Evolutionary conservation across 2,329 filamentous ascomycete genomes (phyloP).

Genomic region (Beauveria sp.): DNA sequence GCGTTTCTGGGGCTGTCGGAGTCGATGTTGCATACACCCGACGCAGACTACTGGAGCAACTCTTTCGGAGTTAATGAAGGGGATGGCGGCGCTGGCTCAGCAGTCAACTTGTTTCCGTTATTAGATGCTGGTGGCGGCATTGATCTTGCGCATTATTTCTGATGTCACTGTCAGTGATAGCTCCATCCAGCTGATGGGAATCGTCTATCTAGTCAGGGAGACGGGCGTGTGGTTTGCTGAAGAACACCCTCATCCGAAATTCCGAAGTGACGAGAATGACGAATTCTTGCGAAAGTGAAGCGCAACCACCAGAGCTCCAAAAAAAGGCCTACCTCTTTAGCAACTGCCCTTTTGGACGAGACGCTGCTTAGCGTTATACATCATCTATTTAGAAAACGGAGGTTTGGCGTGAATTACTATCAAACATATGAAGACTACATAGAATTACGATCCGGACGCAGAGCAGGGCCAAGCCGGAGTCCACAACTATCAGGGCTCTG

Average conservation of each 20-base stretch:
- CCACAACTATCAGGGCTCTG: background rate
- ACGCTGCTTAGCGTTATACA: background rate
- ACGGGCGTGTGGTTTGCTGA: background rate
- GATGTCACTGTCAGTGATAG: background rate
- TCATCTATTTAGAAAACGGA: background rate
- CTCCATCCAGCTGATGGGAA: background rate
- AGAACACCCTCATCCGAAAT: slow-evolving; percentile 1
- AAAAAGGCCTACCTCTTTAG: background rate
- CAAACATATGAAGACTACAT: background rate
- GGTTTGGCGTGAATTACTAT: background rate
- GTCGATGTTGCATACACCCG: slow-evolving; percentile 32
- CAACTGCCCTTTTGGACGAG: too few species aligned
- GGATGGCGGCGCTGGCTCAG: slow-evolving; percentile 33
- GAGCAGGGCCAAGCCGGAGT: background rate
- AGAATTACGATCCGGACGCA: background rate
- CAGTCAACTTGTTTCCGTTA: slow-evolving; percentile 42
- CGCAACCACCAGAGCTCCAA: background rate
- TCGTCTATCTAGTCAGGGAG: too few species aligned
- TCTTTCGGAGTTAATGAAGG: slow-evolving; percentile 26
- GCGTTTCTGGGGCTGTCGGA: slow-evolving; percentile 31
- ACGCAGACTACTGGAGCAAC: slow-evolving; percentile 31
- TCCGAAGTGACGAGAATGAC: background rate
- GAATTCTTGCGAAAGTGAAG: background rate
- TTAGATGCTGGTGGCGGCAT: slow-evolving; percentile 45
- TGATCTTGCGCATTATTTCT: slow-evolving; percentile 37